Conservation (phyloP, 257 asterid genomes). For the Salvia hispanica region DNA sequence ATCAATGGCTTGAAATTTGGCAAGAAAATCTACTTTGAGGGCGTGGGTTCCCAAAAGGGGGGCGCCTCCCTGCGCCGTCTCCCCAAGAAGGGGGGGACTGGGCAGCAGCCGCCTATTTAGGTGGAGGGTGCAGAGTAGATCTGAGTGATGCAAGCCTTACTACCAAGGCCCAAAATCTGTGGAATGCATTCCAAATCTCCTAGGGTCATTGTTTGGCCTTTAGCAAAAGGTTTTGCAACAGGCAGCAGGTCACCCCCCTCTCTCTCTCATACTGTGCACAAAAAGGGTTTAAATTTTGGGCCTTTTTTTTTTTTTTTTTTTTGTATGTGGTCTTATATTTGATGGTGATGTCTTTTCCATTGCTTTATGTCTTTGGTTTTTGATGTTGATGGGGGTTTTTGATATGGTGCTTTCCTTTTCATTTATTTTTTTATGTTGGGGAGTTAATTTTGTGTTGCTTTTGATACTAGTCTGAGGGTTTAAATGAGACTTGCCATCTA, state of each 20-base stretch:
- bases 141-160: conserved; percentile 95
- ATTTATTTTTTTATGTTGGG: conserved; percentile 9
- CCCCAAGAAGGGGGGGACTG: conserved; percentile 69
- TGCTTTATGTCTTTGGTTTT: neutral
- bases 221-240: conserved; percentile 99
- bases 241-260: conserved; percentile 76
- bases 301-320: neutral
- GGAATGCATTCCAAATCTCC: conserved; percentile 83
- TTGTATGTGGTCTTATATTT: neutral
- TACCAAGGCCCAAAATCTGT: conserved; percentile 94
- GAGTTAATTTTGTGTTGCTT: conserved; percentile 6
- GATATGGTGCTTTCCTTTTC: conserved; percentile 20
- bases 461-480: conserved; percentile 20
- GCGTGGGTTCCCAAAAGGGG: no score
- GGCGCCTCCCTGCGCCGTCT: conserved; percentile 41
- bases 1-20: conserved; percentile 75
- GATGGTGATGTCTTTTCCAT: neutral
- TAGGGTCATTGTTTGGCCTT: conserved; percentile 73
- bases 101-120: conserved; percentile 59
- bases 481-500: neutral
- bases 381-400: conserved; percentile 17
- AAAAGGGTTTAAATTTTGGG: conserved; percentile 2
- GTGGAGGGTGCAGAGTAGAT: conserved; percentile 68
- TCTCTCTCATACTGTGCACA: conserved; percentile 4
- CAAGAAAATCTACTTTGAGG: conserved; percentile 84